Evolutionary conservation across 176 grass and related monocot species (phyloP), one percentile per base, ranked within the genome.

Genomic region (Thinopyrum elongatum): DNA sequence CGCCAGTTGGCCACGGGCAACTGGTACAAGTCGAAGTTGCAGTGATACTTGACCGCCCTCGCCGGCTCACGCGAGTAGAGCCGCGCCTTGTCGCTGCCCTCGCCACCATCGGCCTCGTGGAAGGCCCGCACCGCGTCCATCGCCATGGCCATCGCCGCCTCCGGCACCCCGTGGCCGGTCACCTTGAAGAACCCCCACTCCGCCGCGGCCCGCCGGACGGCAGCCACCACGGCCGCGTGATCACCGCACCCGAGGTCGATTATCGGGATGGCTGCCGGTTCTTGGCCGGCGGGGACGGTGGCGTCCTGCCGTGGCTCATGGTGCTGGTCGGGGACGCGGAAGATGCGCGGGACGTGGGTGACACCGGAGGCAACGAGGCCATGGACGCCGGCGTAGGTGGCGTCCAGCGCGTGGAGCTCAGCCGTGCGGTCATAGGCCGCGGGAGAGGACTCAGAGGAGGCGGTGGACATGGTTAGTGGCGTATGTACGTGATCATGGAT

Each of bases 131-230:
- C 84, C 8, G 46, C 86, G 7, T 42, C 80, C n/a, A 85, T 3
- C 7, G 85, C 83, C 2, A 63, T 39, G 22, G 29, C 65, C 84
- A 85, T 82, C n/a, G 11, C 28, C 8, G 15, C 34, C 7, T 6
- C 17, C 15, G 84, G 82, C 34, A 95, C 86, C 3, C 70, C 80
- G 44, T 91, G 91, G 47, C 88, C 91, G 1, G 83, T 80, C 58
- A 95, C 84, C 80, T 95, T 13, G 84, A 93, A 92, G 77, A 93
- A 91, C 3, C 94, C 91, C 94, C 91, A 93, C 36, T 85, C 64
- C 2, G 25, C n/a, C 4, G 44, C 61, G 3, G 93, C 90, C 7
- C 46, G 57, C 1, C 89, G 25, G 35, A 89, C 4, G 3, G 80
- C 26, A 8, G 55, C 88, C 17, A 79, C 88, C 19, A 62, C 77